A percentile compares a stretch with the other conserved stretches of the same genome.
Evolutionary conservation across 2,329 filamentous ascomycete genomes (phyloP).

Genomic region (Botrytis hyacinthi): DNA sequence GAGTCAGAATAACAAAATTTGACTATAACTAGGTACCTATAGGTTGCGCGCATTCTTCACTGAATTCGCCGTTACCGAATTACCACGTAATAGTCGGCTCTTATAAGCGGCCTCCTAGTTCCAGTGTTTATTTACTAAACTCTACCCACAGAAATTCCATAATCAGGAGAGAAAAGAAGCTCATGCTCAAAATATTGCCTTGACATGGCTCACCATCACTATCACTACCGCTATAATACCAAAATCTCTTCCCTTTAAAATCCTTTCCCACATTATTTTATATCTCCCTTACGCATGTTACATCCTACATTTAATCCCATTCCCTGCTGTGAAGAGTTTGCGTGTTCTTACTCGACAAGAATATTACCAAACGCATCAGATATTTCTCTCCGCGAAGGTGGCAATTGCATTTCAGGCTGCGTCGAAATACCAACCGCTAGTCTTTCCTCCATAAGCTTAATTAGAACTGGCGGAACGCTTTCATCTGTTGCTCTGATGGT

Average conservation of each 20-base stretch:
- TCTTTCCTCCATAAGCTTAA: slow-evolving; percentile 85
- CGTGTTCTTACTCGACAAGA: slow-evolving; percentile 26
- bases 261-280: not conserved
- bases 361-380: slow-evolving; percentile 38
- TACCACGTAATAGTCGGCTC: no score
- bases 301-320: not conserved
- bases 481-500: slow-evolving; percentile 95
- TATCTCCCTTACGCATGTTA: not conserved
- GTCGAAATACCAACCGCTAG: slow-evolving; percentile 54
- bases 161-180: not conserved
- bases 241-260: not conserved
- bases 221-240: not conserved
- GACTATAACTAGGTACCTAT: not conserved
- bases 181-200: not conserved
- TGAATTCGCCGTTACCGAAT: not conserved
- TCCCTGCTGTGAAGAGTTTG: not conserved
- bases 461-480: slow-evolving; percentile 72
- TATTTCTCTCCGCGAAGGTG: slow-evolving; percentile 36
- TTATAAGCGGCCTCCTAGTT: no score
- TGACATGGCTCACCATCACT: not conserved
- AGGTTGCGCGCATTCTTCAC: not conserved
- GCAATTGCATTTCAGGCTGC: slow-evolving; percentile 27
- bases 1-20: not conserved
- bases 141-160: not conserved
- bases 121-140: not conserved